Base-by-base conservation (phyloP, 805 yeast species). In the Lachancea cidri region DNA sequence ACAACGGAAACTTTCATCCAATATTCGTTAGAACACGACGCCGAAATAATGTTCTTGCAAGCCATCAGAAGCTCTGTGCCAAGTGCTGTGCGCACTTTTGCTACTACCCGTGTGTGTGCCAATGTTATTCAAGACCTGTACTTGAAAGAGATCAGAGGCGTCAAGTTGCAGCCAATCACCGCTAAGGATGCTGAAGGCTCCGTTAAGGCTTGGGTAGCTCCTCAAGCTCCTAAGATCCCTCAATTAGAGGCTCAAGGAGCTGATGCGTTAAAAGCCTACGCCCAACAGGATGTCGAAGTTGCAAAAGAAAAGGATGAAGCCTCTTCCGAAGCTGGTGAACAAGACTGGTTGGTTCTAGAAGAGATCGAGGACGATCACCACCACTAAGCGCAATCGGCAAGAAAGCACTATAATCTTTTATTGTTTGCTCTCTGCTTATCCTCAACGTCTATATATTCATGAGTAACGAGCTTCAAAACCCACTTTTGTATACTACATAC, bases 101-200 rank as follows among this genome's bases (percentile, higher is more conserved):
- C 70, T 17, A 46, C 63, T 31, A 47, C 56, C 30, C 57, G 62
- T 47, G 62, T 57, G 34, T 62, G 66, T 55, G 53, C 53, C 47
- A 68, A 89, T 75, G 72, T 84, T 62, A 67, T 89, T 61, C 76
- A 86, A 65, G 96, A 89, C 53, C 76, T 89, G 55, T 89, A 89
- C 73, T 70, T 91, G 61, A 79, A 76, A 65, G 95, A 89, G 68
- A 73, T 93, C 68, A 86, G 82, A 72, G 78, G 79, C 48, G 89
- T 86, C 80, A 87, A 88, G 74, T 89, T 96, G 62, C 76, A 82
- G 45, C 79, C 87, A 46, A 62, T 82, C 41, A 68, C 83, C 44
- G 78, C 84, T 45, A 72, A 76, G 52, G 95, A 85, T 53, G 82
- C 91, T 48, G 87, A 81, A 58, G 76, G 79, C 50, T 75, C 82